Evolutionary conservation across 1,284 basidiomycete genomes (phyloP), one percentile per base, ranked within the genome.

Genomic region (Pascua sp.): DNA sequence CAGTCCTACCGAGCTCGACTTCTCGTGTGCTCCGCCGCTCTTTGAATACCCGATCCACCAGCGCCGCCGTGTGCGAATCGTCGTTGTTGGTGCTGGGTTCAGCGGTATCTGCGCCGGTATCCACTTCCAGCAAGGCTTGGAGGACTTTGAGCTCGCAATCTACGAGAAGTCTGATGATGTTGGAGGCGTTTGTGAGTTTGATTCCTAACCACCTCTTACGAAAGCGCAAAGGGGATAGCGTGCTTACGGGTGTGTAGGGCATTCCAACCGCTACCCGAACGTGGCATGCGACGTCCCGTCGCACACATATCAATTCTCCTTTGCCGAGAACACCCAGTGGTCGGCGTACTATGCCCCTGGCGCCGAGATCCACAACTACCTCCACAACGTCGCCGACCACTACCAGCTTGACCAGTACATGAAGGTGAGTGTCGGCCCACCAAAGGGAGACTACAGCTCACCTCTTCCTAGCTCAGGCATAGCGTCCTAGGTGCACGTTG

Each of bases 281-380:
- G 61, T 56, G 16, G 49, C 60, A 11, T 68, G 68, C 51, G 68
- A 70, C 40, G 64, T 69, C 17, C 67, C 67, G 10, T 62, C 67
- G 2, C 59, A 67, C 56, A 65, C 63, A n/a, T 69, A 68, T 51
- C 60, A 65, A 47, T 66, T 42, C 46, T 45, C 55, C 4, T 69
- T 59, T 39, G 59, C 57, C 32, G 57, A 60, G 42, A 62, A 65
- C 51, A 55, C 67, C 2, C 16, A 62, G 40, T 63, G 63, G 67
- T 48, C 62, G 15, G 57, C 61, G 43, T 65, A 57, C 61, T 71
- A 73, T 53, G 62, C 70, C 11, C 55, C 60, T 7, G 62, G 62
- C 8, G 49, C n/a, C n/a, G 68, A 71, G 51, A 71, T 73, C 42
- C 55, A 64, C 4, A 44, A 53, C 10, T 73, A 73, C 61, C 53